Evolutionary conservation across 2,329 filamentous ascomycete species (phyloP).

Genomic region (Fusarium sororula): DNA sequence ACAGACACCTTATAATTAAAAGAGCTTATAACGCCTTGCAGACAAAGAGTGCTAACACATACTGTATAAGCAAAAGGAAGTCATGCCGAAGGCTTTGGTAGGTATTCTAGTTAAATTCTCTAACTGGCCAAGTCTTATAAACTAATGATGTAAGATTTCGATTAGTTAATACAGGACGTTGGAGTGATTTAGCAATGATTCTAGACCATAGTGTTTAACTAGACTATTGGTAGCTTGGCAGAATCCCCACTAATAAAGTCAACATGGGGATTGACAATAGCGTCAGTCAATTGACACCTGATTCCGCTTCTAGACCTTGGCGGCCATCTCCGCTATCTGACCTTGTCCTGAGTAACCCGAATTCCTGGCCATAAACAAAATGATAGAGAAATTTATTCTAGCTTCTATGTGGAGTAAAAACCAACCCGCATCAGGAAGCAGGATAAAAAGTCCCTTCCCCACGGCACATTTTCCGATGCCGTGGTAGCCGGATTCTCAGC

Average conservation of each 20-base stretch:
- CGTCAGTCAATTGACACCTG: too few relatives aligned
- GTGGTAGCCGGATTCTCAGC: conserved; percentile 14
- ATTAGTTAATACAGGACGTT: neutral
- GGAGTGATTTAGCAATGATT: fast-evolving
- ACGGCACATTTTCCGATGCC: conserved; percentile 13
- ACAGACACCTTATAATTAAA: too few relatives aligned
- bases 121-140: fast-evolving
- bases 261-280: too few relatives aligned
- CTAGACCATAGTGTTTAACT: neutral
- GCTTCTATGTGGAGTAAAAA: neutral
- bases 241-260: too few relatives aligned
- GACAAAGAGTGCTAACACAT: neutral
- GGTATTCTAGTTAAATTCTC: neutral
- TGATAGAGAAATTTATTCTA: neutral
- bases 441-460: conserved; percentile 2
- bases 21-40: neutral
- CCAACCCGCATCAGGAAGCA: neutral
- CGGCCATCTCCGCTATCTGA: neutral
- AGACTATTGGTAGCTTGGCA: too few relatives aligned
- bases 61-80: neutral
- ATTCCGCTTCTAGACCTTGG: neutral
- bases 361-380: too few relatives aligned
- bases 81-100: fast-evolving
- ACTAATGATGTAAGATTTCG: fast-evolving
- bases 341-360: neutral